phyloP scores from a whole-genome alignment of 2,329 filamentous ascomycete genomes.

The Metarhizium rileyi region DNA sequence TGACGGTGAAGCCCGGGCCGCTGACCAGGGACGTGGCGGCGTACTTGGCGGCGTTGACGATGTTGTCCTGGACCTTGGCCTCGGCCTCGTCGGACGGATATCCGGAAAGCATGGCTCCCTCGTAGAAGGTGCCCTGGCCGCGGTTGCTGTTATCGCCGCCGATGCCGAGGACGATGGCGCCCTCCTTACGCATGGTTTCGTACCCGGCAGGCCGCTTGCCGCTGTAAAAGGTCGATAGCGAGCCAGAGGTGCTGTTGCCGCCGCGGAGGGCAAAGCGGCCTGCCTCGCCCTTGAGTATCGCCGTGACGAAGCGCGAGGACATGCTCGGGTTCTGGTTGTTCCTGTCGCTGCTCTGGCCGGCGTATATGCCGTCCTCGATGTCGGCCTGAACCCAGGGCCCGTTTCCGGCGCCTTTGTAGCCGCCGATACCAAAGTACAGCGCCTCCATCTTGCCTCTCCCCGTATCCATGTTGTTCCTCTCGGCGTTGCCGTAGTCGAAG shows the following conservation, averaged over 20 bases:
- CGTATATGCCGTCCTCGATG: constrained; percentile 58
- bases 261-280: constrained; percentile 52
- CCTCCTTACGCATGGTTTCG: constrained; percentile 55
- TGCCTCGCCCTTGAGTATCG: constrained; percentile 44
- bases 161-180: constrained; percentile 58
- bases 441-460: constrained; percentile 61
- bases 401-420: constrained; percentile 46
- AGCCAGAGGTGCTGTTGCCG: constrained; percentile 43
- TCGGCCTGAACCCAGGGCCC: constrained; percentile 63
- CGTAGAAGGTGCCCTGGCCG: constrained; percentile 54
- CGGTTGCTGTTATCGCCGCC: constrained; percentile 55
- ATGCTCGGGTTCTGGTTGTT: constrained; percentile 45
- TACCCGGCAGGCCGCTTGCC: constrained; percentile 43
- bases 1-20: constrained; percentile 35
- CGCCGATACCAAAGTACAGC: constrained; percentile 51
- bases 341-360: constrained; percentile 33
- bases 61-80: constrained; percentile 47
- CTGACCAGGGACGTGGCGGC: constrained; percentile 30
- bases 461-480: constrained; percentile 40
- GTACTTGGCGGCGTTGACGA: constrained; percentile 27
- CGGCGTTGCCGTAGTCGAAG: constrained; percentile 50
- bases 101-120: constrained; percentile 53
- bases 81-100: constrained; percentile 52
- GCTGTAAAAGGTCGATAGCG: constrained; percentile 48
- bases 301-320: constrained; percentile 45